Percentiles rank a stretch among this genome's conserved stretches.
phyloP scores from a whole-genome alignment of 805 yeast species.

The Candida namnaoensis region DNA sequence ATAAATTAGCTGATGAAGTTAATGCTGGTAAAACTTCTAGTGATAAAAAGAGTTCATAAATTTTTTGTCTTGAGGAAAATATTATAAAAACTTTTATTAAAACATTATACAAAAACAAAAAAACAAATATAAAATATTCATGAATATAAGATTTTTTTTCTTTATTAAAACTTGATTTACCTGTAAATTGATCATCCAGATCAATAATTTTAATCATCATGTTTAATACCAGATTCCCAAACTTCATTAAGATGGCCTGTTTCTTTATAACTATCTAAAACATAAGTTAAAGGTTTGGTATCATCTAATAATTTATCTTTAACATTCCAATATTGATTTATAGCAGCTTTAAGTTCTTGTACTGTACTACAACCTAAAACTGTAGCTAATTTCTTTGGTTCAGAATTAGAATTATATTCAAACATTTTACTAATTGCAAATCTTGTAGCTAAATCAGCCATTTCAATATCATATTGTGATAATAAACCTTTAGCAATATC shows the following conservation, averaged over 20 bases:
- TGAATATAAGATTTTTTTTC: too few species aligned
- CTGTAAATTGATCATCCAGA: too few species aligned
- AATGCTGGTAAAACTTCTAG: slow-evolving; percentile 1
- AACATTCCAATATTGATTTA: slow-evolving; percentile 45
- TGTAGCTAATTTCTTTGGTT: slow-evolving; percentile 26
- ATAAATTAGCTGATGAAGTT: slow-evolving; percentile 24
- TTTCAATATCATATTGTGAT: slow-evolving; percentile 37
- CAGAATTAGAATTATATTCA: slow-evolving; percentile 24
- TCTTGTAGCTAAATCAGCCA: slow-evolving; percentile 77
- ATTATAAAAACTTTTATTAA: neutral
- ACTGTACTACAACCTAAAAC: slow-evolving; percentile 72
- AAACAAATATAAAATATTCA: too few species aligned
- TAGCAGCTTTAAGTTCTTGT: slow-evolving; percentile 56
- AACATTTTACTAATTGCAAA: slow-evolving; percentile 62
- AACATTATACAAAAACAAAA: neutral
- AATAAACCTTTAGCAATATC: slow-evolving; percentile 29
- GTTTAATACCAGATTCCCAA: slow-evolving; percentile 49
- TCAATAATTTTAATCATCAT: neutral
- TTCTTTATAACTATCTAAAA: slow-evolving; percentile 27
- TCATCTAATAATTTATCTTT: slow-evolving; percentile 30
- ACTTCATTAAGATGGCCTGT: slow-evolving; percentile 54
- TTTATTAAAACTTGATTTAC: too few species aligned
- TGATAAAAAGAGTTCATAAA: slow-evolving; percentile 19
- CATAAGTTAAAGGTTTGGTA: slow-evolving; percentile 28
- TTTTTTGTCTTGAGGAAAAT: neutral